These are phyloP conservation scores for Geoglossum cookeanum DNA, from an alignment of 2,329 filamentous ascomycete species.

Conservation along the genomic window DNA sequence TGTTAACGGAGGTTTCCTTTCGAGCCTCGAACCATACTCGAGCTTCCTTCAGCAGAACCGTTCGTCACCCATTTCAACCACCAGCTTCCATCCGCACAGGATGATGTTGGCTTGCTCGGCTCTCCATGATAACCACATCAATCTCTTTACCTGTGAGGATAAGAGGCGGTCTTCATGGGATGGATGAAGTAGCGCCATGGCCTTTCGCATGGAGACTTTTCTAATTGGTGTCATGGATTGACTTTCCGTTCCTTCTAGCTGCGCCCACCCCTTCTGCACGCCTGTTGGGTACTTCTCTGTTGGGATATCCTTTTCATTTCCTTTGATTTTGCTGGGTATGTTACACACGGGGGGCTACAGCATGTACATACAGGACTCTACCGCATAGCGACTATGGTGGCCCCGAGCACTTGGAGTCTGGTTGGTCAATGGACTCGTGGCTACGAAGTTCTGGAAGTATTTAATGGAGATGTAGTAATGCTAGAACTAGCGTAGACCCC, in stretches of 20 bases:
- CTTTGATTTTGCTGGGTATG: neutral
- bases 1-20: conserved; percentile 60
- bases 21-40: conserved; percentile 73
- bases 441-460: neutral
- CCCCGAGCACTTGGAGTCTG: neutral
- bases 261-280: neutral
- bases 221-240: too few species aligned
- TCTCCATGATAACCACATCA: conserved; percentile 74
- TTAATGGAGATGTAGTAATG: neutral
- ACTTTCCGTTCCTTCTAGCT: neutral
- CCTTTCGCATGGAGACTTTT: neutral
- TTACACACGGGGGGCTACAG: neutral
- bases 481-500: neutral
- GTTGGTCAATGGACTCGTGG: neutral
- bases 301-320: neutral
- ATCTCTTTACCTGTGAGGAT: conserved; percentile 52
- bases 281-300: neutral
- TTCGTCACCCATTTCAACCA: conserved; percentile 65
- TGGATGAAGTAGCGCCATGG: neutral
- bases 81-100: conserved; percentile 86
- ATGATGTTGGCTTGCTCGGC: conserved; percentile 81
- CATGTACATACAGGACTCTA: neutral
- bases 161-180: neutral
- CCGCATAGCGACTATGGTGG: neutral
- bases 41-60: conserved; percentile 70